Evolutionary conservation across 495 filamentous ascomycete species (phyloP).

Genomic region (Neurospora sp.): DNA sequence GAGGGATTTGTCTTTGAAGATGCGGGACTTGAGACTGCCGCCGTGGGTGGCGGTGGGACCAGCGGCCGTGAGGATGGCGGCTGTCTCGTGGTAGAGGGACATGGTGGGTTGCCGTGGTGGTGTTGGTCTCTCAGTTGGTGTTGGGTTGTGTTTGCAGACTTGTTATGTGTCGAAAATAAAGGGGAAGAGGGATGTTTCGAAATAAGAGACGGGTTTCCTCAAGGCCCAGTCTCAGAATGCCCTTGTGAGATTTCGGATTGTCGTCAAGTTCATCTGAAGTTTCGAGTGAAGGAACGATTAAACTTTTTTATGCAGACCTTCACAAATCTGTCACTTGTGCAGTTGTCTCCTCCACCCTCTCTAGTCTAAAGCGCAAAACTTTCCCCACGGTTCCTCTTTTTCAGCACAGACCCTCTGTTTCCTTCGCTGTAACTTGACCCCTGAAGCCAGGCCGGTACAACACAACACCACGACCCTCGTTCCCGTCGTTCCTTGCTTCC

Average conservation of each 20-base stretch:
- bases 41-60: slow-evolving; percentile 33
- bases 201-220: not conserved
- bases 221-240: not conserved
- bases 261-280: not conserved
- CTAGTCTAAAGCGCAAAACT: not conserved
- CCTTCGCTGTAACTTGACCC: not conserved
- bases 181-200: not conserved
- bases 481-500: not conserved
- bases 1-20: slow-evolving; percentile 59
- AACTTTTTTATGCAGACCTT: not conserved
- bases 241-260: not conserved
- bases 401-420: not conserved
- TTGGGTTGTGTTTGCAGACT: not conserved
- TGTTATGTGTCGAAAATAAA: not conserved
- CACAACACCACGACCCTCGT: not conserved
- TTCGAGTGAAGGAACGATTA: not conserved
- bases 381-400: not conserved
- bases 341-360: not conserved
- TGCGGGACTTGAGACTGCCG: slow-evolving; percentile 71
- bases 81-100: slow-evolving; percentile 94
- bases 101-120: slow-evolving; percentile 22
- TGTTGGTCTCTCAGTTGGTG: not conserved
- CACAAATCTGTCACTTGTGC: not conserved
- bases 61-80: slow-evolving; percentile 54
- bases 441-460: not conserved